Percentiles rank a stretch among this genome's conserved stretches.
Conservation (phyloP, 352 stramenopile species). For the Pythium rishiriense region DNA sequence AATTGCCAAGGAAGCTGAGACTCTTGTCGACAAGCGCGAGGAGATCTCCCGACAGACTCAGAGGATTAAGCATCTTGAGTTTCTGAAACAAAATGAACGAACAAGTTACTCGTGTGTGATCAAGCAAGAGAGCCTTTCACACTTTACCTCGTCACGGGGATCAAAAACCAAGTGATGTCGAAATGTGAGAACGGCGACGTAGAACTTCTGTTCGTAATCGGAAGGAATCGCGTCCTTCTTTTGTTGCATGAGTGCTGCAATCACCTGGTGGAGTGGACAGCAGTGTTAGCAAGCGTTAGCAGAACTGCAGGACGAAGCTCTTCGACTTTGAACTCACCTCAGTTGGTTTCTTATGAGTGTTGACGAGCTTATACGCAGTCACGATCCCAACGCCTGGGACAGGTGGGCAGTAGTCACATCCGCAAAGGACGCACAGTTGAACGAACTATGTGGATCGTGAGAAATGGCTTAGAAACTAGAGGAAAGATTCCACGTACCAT, state of each 20-base stretch:
- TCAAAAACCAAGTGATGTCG: constrained; percentile 89
- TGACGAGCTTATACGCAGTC: constrained; percentile 82
- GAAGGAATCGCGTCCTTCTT: constrained; percentile 42
- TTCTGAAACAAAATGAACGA: constrained; percentile 36
- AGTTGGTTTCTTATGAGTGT: constrained; percentile 40
- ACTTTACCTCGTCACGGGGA: constrained; percentile 54
- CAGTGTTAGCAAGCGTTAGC: not conserved
- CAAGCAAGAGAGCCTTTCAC: not conserved
- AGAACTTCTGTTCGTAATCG: constrained; percentile 52
- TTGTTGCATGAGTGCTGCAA: constrained; percentile 49
- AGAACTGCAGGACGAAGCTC: not conserved
- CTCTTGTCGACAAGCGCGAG: constrained; percentile 51
- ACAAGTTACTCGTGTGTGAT: not conserved
- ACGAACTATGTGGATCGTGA: constrained; percentile 49
- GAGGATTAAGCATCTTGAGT: constrained; percentile 75
- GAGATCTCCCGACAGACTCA: constrained; percentile 58
- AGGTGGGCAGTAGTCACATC: constrained; percentile 89
- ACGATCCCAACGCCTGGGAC: constrained; percentile 76
- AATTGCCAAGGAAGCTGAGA: constrained; percentile 67
- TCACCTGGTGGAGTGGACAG: constrained; percentile 36
- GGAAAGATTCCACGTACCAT: constrained; percentile 73
- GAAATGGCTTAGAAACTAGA: no score
- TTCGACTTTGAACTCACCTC: constrained; percentile 36
- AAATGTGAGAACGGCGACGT: constrained; percentile 80
- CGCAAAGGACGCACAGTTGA: constrained; percentile 82